Percentiles rank a stretch among this genome's conserved stretches.
Conservation (phyloP, 176 grass and related monocot genomes). For the Aegilops speltoides region DNA sequence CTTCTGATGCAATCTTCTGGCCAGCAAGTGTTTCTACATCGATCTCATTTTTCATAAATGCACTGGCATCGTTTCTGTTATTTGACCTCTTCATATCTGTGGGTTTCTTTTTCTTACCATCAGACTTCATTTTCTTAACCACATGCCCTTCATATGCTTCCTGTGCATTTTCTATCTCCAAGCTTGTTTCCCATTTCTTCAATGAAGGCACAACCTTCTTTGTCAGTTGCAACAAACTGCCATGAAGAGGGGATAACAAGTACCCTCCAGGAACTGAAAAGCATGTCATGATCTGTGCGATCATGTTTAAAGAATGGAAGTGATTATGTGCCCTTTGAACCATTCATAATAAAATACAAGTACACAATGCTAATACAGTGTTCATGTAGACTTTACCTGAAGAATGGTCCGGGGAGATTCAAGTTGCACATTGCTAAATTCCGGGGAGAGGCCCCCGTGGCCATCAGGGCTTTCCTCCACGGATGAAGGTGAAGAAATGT, state of each 20-base stretch:
- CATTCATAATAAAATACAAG: constrained; percentile 14
- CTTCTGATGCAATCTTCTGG: constrained; percentile 47
- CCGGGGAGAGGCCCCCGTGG: constrained; percentile 52
- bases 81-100: constrained; percentile 48
- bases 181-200: constrained; percentile 48
- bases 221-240: constrained; percentile 55
- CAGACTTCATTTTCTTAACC: constrained; percentile 56
- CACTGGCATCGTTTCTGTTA: constrained; percentile 35
- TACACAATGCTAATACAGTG: constrained; percentile 13
- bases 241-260: constrained; percentile 72
- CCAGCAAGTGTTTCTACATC: constrained; percentile 45
- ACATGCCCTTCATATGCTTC: constrained; percentile 43
- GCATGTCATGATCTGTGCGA: constrained; percentile 83
- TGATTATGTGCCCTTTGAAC: constrained; percentile 26
- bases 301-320: constrained; percentile 31
- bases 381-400: constrained; percentile 59
- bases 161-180: constrained; percentile 35
- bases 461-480: constrained; percentile 75
- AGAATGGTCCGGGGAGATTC: constrained; percentile 91
- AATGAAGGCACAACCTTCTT: constrained; percentile 52
- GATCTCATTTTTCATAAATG: constrained; percentile 49
- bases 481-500: constrained; percentile 93
- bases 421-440: constrained; percentile 47
- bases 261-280: constrained; percentile 64
- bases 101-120: constrained; percentile 49